Base-by-base conservation (phyloP, 1,139 yeast species). In the Wickerhamomyces sp. region DNA sequence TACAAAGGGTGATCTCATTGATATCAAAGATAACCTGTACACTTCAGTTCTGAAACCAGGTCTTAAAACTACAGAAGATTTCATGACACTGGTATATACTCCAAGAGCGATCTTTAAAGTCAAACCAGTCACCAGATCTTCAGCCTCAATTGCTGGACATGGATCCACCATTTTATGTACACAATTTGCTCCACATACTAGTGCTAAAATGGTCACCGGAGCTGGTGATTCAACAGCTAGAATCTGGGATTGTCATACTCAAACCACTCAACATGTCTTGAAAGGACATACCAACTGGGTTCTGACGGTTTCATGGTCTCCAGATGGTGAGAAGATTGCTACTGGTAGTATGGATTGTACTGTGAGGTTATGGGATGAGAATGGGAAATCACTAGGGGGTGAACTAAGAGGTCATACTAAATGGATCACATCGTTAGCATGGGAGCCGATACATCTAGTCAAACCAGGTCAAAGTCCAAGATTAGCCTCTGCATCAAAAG, bases 191-290 rank as follows among this genome's bases (percentile, higher is more conserved):
- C 99, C 99, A 33, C 78, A 86, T 59, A 84, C 93, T 36, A 81
- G 94, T 13, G 76, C 93, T 6, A 72, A 91, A 55, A 81, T 93
- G 84, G 94, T 89, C 40, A 85, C 97, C 0, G 99, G 99, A 40
- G 90, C 97, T 9, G 99, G 99, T 39, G 99, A 93, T 64, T 80
- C 86, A 38, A 91, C 98, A n/a, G 98, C 98, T 5, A 75, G 98
- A 61, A 79, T 93, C 44, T 93, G 99, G 99, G 98, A 91, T 66
- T 87, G 96, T 65, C 86, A 89, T 60, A 91, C 98, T 0, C 95
- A 88, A 58, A 93, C 99, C 0, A 96, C 97, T 6, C 70, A 82
- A 60, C 76, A 79, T 50, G 88, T 95, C 0, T 71, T 94, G 45
- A 62, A 72, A 14, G 99, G 99, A 0, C 99, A 93, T 61, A 71